These are phyloP conservation scores for Trichoderma erinaceum DNA, from an alignment of 495 filamentous ascomycete species.

Conservation along the genomic window DNA sequence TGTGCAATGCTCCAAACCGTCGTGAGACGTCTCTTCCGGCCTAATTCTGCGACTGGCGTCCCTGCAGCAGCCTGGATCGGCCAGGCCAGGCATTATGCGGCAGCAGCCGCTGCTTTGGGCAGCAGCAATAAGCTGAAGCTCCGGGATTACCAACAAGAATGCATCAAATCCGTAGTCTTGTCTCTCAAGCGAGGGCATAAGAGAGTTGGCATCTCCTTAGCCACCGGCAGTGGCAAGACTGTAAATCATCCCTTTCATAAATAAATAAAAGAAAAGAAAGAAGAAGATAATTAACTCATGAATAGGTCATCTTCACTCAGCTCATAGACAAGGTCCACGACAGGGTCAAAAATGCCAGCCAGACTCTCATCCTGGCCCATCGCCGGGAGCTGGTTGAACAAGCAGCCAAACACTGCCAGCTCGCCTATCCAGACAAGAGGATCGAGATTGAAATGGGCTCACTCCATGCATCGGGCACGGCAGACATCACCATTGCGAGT, in stretches of 20 bases:
- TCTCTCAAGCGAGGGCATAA: constrained; percentile 68
- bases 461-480: constrained; percentile 61
- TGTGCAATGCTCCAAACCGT: constrained; percentile 16
- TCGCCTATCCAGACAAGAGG: constrained; percentile 68
- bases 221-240: constrained; percentile 91
- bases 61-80: background rate
- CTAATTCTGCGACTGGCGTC: constrained; percentile 8
- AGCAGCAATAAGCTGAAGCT: constrained; percentile 43
- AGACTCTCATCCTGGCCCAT: constrained; percentile 89
- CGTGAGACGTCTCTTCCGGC: constrained; percentile 13
- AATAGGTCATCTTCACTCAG: constrained; percentile 89
- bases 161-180: constrained; percentile 76
- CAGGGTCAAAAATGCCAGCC: constrained; percentile 50
- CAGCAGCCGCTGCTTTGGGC: background rate
- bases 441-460: constrained; percentile 90
- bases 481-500: constrained; percentile 94
- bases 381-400: constrained; percentile 94
- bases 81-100: background rate
- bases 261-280: too few species aligned
- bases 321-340: constrained; percentile 73
- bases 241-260: constrained; percentile 36
- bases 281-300: constrained; percentile 1
- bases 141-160: constrained; percentile 78
- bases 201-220: constrained; percentile 80
- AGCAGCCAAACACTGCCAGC: constrained; percentile 73